These are phyloP conservation scores for Apostasia ramifera DNA, from an alignment of 106 monocot genomes.

Conservation along the genomic window DNA sequence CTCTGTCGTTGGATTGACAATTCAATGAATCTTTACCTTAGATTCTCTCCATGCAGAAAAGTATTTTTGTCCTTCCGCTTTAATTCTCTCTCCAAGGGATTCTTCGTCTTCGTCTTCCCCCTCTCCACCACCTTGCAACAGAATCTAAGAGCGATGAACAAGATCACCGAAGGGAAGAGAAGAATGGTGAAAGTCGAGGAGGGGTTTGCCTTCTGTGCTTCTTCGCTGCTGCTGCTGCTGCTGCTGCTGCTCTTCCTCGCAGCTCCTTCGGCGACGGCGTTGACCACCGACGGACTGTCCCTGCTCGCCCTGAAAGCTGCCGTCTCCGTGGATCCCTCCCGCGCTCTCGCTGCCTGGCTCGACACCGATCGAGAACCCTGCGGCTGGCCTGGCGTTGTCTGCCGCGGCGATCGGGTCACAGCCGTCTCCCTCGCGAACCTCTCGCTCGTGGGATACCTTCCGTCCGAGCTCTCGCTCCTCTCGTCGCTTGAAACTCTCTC, in stretches of 20 bases:
- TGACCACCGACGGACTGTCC: constrained; percentile 67
- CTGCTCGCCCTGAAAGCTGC: constrained; percentile 78
- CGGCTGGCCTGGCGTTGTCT: constrained; percentile 54
- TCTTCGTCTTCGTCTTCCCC: neutral
- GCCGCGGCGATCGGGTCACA: constrained; percentile 32
- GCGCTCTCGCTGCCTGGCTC: constrained; percentile 41
- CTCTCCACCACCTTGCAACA: neutral
- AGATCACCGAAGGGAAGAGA: too few species aligned
- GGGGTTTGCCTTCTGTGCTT: neutral
- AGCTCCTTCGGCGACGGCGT: constrained; percentile 5
- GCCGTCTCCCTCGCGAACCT: constrained; percentile 37
- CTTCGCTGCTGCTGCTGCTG: neutral
- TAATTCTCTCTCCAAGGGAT: neutral
- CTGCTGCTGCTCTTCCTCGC: neutral
- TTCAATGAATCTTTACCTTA: neutral
- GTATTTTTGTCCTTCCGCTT: neutral
- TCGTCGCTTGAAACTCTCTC: constrained; percentile 51
- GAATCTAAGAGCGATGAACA: neutral
- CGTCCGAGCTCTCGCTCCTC: constrained; percentile 39
- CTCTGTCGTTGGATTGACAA: too few species aligned
- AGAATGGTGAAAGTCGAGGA: neutral
- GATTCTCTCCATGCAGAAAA: neutral
- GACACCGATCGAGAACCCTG: constrained; percentile 50
- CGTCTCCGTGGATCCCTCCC: constrained; percentile 53
- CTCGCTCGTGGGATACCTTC: constrained; percentile 62